A percentile compares a stretch with the other conserved stretches of the same genome.
Conservation (phyloP, 2,329 filamentous ascomycete genomes). For the Xylogone sp. region DNA sequence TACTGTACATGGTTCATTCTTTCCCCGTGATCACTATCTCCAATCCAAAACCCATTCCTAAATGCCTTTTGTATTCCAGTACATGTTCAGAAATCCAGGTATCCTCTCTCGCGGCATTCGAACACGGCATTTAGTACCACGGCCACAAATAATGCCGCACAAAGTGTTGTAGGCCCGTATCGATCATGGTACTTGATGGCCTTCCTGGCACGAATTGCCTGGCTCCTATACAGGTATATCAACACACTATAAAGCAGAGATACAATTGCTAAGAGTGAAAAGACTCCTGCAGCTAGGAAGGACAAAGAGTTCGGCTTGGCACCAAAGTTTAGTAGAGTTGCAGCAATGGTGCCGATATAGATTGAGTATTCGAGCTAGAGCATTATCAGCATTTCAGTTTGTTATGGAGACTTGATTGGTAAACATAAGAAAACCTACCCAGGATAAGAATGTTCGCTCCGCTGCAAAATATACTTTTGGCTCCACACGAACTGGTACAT, state of each 20-base stretch:
- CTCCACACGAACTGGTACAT: slow-evolving; percentile 92
- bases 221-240: slow-evolving; percentile 84
- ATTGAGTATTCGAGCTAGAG: slow-evolving; percentile 87
- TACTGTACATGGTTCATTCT: background rate
- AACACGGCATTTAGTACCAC: slow-evolving; percentile 78
- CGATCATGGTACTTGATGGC: slow-evolving; percentile 92
- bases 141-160: slow-evolving; percentile 67
- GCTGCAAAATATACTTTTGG: slow-evolving; percentile 98
- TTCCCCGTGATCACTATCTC: background rate
- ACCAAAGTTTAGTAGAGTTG: slow-evolving; percentile 80
- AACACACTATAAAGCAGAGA: slow-evolving; percentile 79
- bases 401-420: too few relatives aligned
- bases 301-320: slow-evolving; percentile 51
- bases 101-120: slow-evolving; percentile 58
- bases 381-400: too few relatives aligned
- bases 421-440: slow-evolving; percentile 55
- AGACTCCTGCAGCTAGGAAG: slow-evolving; percentile 69
- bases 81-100: background rate
- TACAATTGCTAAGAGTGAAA: slow-evolving; percentile 75
- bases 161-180: slow-evolving; percentile 77
- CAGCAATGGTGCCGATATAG: slow-evolving; percentile 84
- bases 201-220: slow-evolving; percentile 75
- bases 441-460: slow-evolving; percentile 92
- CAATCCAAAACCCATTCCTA: background rate
- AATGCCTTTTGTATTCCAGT: background rate